Evolutionary conservation across 352 stramenopile species (phyloP), one percentile per base, ranked within the genome.

Genomic region (Elongisporangium undulatum): DNA sequence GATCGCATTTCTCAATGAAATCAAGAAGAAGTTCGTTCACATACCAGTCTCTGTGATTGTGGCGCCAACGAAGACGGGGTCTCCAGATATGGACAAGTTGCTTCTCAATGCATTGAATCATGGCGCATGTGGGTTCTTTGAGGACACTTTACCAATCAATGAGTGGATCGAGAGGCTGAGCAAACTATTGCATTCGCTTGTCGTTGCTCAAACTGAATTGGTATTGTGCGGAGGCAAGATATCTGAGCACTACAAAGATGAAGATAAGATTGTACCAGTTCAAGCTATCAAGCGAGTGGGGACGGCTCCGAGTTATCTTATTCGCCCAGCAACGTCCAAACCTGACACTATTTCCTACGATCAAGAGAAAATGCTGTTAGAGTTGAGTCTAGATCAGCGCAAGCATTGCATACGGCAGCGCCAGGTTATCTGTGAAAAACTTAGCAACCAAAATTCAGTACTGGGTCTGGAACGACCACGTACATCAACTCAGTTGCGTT

Each of bases 301-400:
- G 2, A 79, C 67, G 1, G 39, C 53, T 0, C 22, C 66, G 19
- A 67, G 54, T n/a, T 29, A 68, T 5, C 39, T 69, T 3, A 58
- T 23, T 34, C 61, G 65, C 21, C 56, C 64, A 2, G 75, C 75
- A 38, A 77, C 57, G 4, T 71, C 62, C 52, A 79, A 82, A 50
- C 79, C 79, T 1, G 75, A 73, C 24, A 77, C 77, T 3, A 59
- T 91, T 21, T 72, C 65, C 15, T 89, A 85, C 19, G 82, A 91
- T 55, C 78, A 79, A 57, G 59, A 78, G 3, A 72, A 68, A 12
- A 89, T 92, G 68, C 55, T 92, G 53, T 51, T 92, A n/a, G 79
- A 92, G 60, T 67, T 92, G 19, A 77, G 65, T 62, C 62, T 92
- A 4, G 85, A 83, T 16, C 82, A 90, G 62, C 74, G 76, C 10